Base-by-base conservation (phyloP, 176 grass and related monocot genomes). In the Musa acuminata region DNA sequence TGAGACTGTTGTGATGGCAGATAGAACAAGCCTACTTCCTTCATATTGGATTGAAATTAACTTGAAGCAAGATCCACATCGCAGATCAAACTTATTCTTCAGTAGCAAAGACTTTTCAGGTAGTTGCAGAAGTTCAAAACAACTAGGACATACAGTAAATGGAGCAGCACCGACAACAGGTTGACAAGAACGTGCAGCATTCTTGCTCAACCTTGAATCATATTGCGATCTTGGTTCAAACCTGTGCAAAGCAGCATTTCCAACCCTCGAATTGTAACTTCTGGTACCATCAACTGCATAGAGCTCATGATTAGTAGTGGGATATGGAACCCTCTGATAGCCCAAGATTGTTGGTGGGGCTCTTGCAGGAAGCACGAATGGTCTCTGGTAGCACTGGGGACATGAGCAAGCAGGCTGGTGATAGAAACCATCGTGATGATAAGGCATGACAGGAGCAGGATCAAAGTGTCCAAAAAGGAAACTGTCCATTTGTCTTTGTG, bases 11-110 rank as follows among this genome's bases (percentile, higher is more conserved):
- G 53, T 49, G 78, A 78, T 13, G 52, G 81, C 84, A 68, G 88
- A 93, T 64, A 93, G 71, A 23, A 84, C 29, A 25, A 91, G 77
- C 78, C 75, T 88, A 71, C 80, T 94, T 84, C 86, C 88, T 78
- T 94, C 86, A 72, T 91, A 78, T n/a, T 85, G 87, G 49, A 94
- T 71, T 68, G 88, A 53, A 82, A 94, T 89, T 76, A 87, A 79
- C 74, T 91, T 84, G n/a, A 86, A 99, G 86, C 95, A 99, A 24
- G 95, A 94, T 48, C 90, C 95, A 81, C 95, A 99, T 17, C 72
- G 80, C 73, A 98, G 67, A 63, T 84, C 91, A 84, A 89, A 77
- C 77, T 90, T 87, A 64, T 85, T 82, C 70, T 82, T 80, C 27
- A 73, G 75, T 26, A 51, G 64, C 49, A 82, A 80, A 72, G 64